A percentile compares a stretch with the other conserved stretches of the same genome.
phyloP scores from a whole-genome alignment of 192 early-diverging fungal species.

The Paraglomus brasilianum region DNA sequence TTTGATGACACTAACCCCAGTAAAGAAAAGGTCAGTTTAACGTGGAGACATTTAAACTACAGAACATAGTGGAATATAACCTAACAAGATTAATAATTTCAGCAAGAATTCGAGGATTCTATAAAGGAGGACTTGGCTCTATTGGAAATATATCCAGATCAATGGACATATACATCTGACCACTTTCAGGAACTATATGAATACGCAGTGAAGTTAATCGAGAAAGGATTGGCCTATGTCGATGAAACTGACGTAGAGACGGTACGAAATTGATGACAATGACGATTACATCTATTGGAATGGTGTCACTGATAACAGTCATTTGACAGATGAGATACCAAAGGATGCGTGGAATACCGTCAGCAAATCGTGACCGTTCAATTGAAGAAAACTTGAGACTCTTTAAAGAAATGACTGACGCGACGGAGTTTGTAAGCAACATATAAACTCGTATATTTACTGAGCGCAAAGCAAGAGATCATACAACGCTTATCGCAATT shows the following conservation, averaged over 20 bases:
- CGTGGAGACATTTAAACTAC: too few species aligned
- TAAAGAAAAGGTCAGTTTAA: slow-evolving; percentile 76
- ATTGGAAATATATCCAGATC: slow-evolving; percentile 63
- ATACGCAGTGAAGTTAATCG: too few species aligned
- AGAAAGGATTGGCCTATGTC: slow-evolving; percentile 86
- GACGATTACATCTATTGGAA: neutral
- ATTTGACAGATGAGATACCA: slow-evolving; percentile 75
- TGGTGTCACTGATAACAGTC: neutral
- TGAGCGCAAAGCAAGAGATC: neutral
- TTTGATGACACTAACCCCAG: slow-evolving; percentile 98
- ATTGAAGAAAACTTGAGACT: slow-evolving; percentile 89
- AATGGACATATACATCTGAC: slow-evolving; percentile 49
- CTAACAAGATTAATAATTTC: too few species aligned
- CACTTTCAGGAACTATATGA: slow-evolving; percentile 89
- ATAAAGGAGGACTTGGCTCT: slow-evolving; percentile 50
- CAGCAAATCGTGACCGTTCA: slow-evolving; percentile 76
- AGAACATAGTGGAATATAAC: too few species aligned
- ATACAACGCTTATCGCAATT: neutral
- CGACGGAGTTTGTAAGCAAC: slow-evolving; percentile 67
- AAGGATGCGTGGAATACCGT: slow-evolving; percentile 79
- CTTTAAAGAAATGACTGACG: slow-evolving; percentile 92
- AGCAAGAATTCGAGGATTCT: slow-evolving; percentile 62
- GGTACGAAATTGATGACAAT: slow-evolving; percentile 1
- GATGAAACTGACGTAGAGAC: slow-evolving; percentile 85
- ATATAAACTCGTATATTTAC: slow-evolving; percentile 9